Percentiles rank a stretch among this genome's conserved stretches.
Conservation (phyloP, 805 yeast genomes). For the Brettanomyces nanus region DNA sequence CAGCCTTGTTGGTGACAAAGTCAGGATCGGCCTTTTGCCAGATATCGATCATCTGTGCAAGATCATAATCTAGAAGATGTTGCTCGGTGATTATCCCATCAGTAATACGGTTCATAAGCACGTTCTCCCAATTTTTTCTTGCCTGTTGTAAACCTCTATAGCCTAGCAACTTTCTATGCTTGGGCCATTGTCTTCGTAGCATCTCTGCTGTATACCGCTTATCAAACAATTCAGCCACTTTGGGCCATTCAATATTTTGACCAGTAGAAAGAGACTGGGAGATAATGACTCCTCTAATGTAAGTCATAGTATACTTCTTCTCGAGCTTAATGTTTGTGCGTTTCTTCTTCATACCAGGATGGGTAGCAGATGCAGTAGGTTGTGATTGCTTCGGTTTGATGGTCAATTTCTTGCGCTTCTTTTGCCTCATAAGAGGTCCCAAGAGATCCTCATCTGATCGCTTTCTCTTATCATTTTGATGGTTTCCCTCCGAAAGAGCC, state of each 20-base stretch:
- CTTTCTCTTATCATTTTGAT: constrained; percentile 1
- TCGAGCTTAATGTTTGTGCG: constrained; percentile 19
- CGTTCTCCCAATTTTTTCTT: constrained; percentile 54
- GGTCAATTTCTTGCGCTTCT: constrained; percentile 22
- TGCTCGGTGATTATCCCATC: constrained; percentile 41
- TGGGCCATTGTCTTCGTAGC: constrained; percentile 62
- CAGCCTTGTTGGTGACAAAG: constrained; percentile 23
- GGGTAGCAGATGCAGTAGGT: background rate
- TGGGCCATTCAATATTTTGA: constrained; percentile 56
- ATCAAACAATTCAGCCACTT: constrained; percentile 43
- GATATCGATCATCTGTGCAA: constrained; percentile 43
- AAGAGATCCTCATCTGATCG: constrained; percentile 18
- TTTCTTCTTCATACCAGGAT: constrained; percentile 13
- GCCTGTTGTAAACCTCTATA: constrained; percentile 46
- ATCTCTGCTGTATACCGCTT: constrained; percentile 32
- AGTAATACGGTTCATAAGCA: constrained; percentile 51
- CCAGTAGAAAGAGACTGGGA: constrained; percentile 49
- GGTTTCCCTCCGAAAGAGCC: constrained; percentile 4
- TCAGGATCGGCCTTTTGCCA: constrained; percentile 49
- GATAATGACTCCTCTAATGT: constrained; percentile 60
- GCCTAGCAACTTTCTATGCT: constrained; percentile 52
- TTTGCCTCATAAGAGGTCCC: constrained; percentile 21
- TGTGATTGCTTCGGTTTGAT: constrained; percentile 9
- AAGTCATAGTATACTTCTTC: constrained; percentile 38
- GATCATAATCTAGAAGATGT: constrained; percentile 44